phyloP scores from a whole-genome alignment of 257 asterid genomes.

The Salvia rosmarinus region DNA sequence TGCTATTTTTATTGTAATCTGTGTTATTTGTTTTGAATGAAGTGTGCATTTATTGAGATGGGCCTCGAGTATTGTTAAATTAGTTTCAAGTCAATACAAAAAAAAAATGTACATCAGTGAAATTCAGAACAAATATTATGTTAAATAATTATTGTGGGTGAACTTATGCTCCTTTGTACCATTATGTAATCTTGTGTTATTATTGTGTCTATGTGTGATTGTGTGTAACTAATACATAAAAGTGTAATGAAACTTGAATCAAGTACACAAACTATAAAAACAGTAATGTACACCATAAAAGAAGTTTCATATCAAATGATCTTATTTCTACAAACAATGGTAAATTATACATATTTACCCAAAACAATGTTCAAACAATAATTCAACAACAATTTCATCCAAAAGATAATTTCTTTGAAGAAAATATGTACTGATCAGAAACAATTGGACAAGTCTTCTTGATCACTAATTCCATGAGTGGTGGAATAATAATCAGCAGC shows the following conservation, averaged over 20 bases:
- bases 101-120: not conserved
- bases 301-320: not conserved
- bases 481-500: slow-evolving; percentile 44
- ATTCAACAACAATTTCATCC: slow-evolving; percentile 21
- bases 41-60: not conserved
- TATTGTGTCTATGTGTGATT: too few relatives aligned
- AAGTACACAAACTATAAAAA: too few relatives aligned
- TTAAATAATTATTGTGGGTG: too few relatives aligned
- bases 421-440: not conserved
- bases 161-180: too few relatives aligned
- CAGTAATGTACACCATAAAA: not conserved
- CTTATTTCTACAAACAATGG: slow-evolving; percentile 22
- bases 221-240: too few relatives aligned
- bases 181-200: too few relatives aligned
- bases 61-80: not conserved
- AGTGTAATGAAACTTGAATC: too few relatives aligned
- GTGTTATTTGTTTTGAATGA: not conserved
- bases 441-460: not conserved
- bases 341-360: slow-evolving; percentile 28
- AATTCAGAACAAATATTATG: not conserved
- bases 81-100: not conserved
- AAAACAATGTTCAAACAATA: slow-evolving; percentile 8
- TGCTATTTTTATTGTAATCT: not conserved
- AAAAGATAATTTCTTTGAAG: slow-evolving; percentile 16
- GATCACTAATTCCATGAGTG: not conserved